Conservation (phyloP, 257 asterid species). For the Solanum virginianum region DNA sequence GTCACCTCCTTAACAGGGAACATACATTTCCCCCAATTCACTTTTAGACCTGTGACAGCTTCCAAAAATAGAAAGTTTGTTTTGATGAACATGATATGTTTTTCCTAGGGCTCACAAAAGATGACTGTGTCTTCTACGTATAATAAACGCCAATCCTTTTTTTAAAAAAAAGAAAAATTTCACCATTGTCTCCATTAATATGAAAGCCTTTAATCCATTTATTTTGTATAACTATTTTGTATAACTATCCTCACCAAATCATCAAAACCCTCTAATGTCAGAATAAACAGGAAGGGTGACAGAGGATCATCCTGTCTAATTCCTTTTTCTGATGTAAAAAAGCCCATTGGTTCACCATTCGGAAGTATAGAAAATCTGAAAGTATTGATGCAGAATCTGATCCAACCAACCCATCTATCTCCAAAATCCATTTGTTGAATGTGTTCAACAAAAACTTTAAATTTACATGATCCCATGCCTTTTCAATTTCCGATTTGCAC, state of each 20-base stretch:
- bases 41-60: not conserved
- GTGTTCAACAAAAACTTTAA: not conserved
- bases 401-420: not conserved
- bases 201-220: not conserved
- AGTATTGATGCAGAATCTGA: not conserved
- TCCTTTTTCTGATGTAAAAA: not conserved
- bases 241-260: not conserved
- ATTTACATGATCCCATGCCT: not conserved
- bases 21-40: not conserved
- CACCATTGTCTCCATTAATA: not conserved
- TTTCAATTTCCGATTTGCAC: not conserved
- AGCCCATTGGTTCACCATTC: not conserved
- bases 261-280: not conserved
- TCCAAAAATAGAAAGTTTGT: not conserved
- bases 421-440: not conserved
- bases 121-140: not conserved
- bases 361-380: not conserved
- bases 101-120: not conserved
- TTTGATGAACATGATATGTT: not conserved
- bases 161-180: not conserved
- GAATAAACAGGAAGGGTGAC: not conserved
- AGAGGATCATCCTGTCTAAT: not conserved
- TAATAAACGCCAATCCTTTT: not conserved
- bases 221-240: not conserved
- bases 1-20: not conserved